phyloP scores from a whole-genome alignment of 805 yeast species.

The Kodamaea hsintzibuensis region DNA sequence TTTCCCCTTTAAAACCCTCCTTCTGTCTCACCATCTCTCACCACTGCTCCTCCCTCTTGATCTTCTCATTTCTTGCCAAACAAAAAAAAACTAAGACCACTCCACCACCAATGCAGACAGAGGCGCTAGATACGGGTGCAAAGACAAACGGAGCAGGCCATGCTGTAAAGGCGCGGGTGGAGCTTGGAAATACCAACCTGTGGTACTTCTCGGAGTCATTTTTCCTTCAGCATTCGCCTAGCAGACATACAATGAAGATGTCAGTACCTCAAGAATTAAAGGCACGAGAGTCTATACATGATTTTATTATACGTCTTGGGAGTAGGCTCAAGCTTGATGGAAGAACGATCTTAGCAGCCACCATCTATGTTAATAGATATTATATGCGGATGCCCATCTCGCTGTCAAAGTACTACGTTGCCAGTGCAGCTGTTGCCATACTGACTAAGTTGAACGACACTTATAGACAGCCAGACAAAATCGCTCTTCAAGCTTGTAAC shows the following conservation, averaged over 20 bases:
- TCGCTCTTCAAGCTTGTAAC: constrained; percentile 39
- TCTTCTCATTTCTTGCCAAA: not conserved
- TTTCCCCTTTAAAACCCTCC: not conserved
- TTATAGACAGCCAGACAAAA: constrained; percentile 44
- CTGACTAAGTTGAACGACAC: constrained; percentile 44
- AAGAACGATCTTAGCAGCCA: constrained; percentile 43
- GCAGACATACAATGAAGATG: constrained; percentile 30
- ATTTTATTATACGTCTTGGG: constrained; percentile 39
- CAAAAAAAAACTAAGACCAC: not conserved
- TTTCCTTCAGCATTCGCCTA: constrained; percentile 32
- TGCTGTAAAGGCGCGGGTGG: not conserved
- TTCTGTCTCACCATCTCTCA: not conserved
- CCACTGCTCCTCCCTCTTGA: not conserved
- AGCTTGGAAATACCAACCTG: constrained; percentile 9
- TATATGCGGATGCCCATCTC: constrained; percentile 45
- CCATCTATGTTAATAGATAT: constrained; percentile 38
- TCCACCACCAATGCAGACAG: not conserved
- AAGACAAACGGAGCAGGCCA: not conserved
- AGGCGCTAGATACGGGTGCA: not conserved
- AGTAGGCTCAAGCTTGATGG: constrained; percentile 40
- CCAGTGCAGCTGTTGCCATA: constrained; percentile 45
- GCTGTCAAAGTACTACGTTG: constrained; percentile 44
- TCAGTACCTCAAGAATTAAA: constrained; percentile 39
- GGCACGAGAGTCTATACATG: constrained; percentile 38
- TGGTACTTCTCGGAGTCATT: constrained; percentile 42